Base-by-base conservation (phyloP, 2,329 filamentous ascomycete species). In the Scedosporium minutisporum region DNA sequence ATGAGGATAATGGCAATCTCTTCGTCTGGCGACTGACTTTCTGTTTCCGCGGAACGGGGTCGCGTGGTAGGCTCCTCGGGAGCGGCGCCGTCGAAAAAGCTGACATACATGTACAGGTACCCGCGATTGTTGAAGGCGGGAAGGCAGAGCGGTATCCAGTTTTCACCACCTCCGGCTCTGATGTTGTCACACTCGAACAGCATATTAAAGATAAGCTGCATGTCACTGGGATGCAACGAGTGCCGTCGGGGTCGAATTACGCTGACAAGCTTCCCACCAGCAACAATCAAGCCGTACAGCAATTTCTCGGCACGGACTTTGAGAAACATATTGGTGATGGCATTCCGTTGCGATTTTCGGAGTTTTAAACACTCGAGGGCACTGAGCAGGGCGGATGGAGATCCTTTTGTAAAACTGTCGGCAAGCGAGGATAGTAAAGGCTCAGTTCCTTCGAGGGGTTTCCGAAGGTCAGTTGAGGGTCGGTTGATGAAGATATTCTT, bases 121-220 rank as follows among this genome's bases (percentile, higher is more conserved):
- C 95, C 96, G 60, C 87, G 90, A 73, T 91, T 97, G 77, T 99
- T 99, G 77, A 99, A 99, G 4, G 93, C 93, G 0, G 95, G 96
- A 3, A 99, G 82, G 69, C 95, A 99, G 6, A 99, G 81, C 0
- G 95, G 95, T 58, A 97, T 93, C 95, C 95, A 99, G 69, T 93
- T 97, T 74, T 99, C 95, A 33, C 93, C 95, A 46, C 82, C 92
- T 5, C 90, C 93, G 21, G 91, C 89, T 72, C 95, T 93, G 71
- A 99, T 89, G 53, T 91, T 89, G 58, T 91, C 91, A 2, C 93
- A 95, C 76, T 96, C 93, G 69, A 99, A 99, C 1, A 99, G 85
- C 96, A 99, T 99, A 71, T 97, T 97, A 81, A 99, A 99, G 65
- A 99, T 93, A 57, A 99, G 83, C 71, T 97, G 93, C 25, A 99